phyloP scores from a whole-genome alignment of 257 asterid genomes.

The Solanum clarkiae region DNA sequence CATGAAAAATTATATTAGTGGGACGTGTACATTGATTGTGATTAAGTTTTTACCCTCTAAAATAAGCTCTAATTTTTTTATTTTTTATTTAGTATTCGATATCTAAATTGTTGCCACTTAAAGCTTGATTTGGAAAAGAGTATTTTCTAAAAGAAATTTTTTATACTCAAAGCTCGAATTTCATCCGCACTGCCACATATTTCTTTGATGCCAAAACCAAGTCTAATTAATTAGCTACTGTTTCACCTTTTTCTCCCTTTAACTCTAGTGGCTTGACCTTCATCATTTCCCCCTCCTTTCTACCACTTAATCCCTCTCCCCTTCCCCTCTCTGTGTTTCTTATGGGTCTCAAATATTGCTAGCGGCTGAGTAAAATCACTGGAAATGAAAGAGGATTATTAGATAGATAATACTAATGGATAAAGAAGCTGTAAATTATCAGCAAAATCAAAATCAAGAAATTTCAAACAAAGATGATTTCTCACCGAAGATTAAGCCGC shows the following conservation, averaged over 20 bases:
- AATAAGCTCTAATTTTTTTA: no score
- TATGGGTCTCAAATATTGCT: slow-evolving; percentile 21
- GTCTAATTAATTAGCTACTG: not conserved
- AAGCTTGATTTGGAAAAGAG: no score
- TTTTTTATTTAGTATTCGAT: no score
- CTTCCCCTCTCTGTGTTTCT: not conserved
- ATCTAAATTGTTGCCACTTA: no score
- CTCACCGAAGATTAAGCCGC: not conserved
- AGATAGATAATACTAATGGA: slow-evolving; percentile 19
- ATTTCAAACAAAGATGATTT: not conserved
- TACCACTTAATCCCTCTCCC: not conserved
- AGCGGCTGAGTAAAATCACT: slow-evolving; percentile 18
- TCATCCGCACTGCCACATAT: no score
- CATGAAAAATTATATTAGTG: no score
- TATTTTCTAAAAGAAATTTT: fast-evolving
- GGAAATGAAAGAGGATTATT: not conserved
- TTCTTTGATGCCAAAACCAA: not conserved
- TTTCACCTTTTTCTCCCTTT: slow-evolving; percentile 22
- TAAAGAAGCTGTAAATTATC: slow-evolving; percentile 11
- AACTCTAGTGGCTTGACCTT: slow-evolving; percentile 42
- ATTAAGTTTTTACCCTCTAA: no score
- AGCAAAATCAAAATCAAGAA: not conserved
- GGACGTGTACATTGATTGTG: no score
- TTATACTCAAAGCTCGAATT: no score
- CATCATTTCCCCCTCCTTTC: slow-evolving; percentile 2